Conservation (phyloP, 2,329 filamentous ascomycete genomes). For the Exophiala lecanii-corni region DNA sequence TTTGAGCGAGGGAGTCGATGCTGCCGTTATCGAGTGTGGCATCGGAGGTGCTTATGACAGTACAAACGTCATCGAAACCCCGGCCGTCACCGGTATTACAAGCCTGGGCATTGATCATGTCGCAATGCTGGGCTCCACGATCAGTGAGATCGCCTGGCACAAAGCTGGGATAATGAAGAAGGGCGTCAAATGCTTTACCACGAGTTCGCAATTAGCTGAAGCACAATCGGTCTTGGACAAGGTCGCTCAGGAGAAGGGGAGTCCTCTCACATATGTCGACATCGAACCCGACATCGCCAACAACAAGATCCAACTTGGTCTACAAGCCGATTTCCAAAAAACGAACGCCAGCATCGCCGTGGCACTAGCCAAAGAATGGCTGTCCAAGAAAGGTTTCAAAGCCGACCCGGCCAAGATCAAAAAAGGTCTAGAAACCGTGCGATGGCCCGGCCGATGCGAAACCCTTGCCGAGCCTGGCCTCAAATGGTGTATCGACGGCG, state of each 20-base stretch:
- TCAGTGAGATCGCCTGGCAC: conserved; percentile 84
- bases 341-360: conserved; percentile 59
- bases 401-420: conserved; percentile 44
- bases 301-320: conserved; percentile 49
- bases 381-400: conserved; percentile 34
- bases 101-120: conserved; percentile 83
- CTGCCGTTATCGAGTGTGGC: conserved; percentile 84
- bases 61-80: conserved; percentile 74
- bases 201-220: conserved; percentile 46
- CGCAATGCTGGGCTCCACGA: conserved; percentile 70
- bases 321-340: conserved; percentile 60
- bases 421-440: conserved; percentile 61
- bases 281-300: conserved; percentile 44
- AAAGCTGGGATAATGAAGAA: conserved; percentile 82
- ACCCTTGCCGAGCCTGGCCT: conserved; percentile 54
- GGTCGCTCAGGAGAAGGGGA: conserved; percentile 49
- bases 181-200: conserved; percentile 59
- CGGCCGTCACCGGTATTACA: conserved; percentile 68
- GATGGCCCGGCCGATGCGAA: conserved; percentile 74
- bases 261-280: conserved; percentile 39
- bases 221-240: conserved; percentile 55
- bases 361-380: conserved; percentile 41
- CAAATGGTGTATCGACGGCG: conserved; percentile 80
- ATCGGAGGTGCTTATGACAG: conserved; percentile 92
- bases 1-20: conserved; percentile 66